phyloP scores from a whole-genome alignment of 2,329 filamentous ascomycete genomes.

The Fusarium avenaceum region DNA sequence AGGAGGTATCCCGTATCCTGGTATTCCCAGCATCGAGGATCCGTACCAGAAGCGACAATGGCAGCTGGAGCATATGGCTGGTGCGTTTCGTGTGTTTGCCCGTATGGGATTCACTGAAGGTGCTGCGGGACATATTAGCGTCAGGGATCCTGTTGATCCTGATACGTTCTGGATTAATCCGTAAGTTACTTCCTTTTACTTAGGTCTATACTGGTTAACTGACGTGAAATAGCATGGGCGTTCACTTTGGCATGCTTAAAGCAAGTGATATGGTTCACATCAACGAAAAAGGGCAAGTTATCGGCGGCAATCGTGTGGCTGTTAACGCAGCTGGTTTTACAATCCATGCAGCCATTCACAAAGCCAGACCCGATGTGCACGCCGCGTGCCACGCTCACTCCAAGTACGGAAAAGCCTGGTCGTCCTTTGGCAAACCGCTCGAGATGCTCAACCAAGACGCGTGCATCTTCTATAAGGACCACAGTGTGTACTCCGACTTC shows the following conservation, averaged over 20 bases:
- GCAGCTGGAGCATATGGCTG: constrained; percentile 59
- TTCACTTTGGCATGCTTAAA: constrained; percentile 72
- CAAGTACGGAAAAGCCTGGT: constrained; percentile 71
- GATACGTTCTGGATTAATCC: constrained; percentile 77
- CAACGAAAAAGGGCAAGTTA: constrained; percentile 69
- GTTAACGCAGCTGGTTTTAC: constrained; percentile 74
- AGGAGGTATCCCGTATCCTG: constrained; percentile 56
- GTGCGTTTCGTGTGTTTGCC: constrained; percentile 63
- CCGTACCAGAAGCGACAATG: constrained; percentile 57
- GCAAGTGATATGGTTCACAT: constrained; percentile 73
- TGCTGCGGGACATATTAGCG: constrained; percentile 73
- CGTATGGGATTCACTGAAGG: constrained; percentile 69
- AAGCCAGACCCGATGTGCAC: constrained; percentile 69
- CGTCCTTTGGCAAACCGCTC: constrained; percentile 66
- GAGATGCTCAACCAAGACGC: constrained; percentile 74
- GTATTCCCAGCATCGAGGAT: constrained; percentile 68
- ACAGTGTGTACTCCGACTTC: constrained; percentile 71
- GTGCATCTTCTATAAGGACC: constrained; percentile 68
- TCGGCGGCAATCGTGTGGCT: constrained; percentile 68
- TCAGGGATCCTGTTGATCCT: constrained; percentile 71
- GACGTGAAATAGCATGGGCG: constrained; percentile 56
- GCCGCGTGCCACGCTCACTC: constrained; percentile 74
- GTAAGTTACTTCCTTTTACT: constrained; percentile 18
- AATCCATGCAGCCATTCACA: constrained; percentile 72
- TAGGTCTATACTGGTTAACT: not conserved